A percentile compares a stretch with the other conserved stretches of the same genome.
phyloP scores from a whole-genome alignment of 495 filamentous ascomycete species.

The Clavariopsis aquatica region DNA sequence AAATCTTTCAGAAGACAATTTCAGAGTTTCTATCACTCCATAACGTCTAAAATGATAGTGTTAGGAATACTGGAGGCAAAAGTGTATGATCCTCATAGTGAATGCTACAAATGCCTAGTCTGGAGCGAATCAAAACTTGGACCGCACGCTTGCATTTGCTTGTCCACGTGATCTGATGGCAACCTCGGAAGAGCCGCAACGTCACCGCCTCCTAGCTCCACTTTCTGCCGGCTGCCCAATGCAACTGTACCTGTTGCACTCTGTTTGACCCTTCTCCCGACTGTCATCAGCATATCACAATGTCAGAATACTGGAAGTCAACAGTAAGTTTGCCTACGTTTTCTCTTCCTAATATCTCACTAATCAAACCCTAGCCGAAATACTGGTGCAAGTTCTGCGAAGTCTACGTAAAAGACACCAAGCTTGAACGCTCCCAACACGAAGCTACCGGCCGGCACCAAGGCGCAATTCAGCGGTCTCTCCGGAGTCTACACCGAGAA shows the following conservation, averaged over 20 bases:
- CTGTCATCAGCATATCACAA: conserved; percentile 42
- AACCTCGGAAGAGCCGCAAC: background rate
- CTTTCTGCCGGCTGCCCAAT: background rate
- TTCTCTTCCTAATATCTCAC: background rate
- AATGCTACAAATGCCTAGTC: too few species aligned
- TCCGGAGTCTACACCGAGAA: conserved; percentile 79
- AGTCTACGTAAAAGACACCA: conserved; percentile 87
- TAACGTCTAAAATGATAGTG: background rate
- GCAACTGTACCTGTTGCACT: too few species aligned
- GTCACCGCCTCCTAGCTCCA: background rate
- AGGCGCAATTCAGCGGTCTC: conserved; percentile 80
- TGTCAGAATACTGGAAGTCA: conserved; percentile 99
- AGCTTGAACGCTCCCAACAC: conserved; percentile 85
- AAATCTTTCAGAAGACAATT: too few species aligned
- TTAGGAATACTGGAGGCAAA: too few species aligned
- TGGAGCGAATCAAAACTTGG: too few species aligned
- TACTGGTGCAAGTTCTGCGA: conserved; percentile 99
- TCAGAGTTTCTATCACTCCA: background rate
- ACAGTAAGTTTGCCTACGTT: conserved; percentile 55
- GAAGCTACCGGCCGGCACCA: conserved; percentile 90
- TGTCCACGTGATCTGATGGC: too few species aligned
- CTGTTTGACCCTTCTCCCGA: background rate
- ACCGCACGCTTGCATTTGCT: too few species aligned
- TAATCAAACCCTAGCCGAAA: conserved; percentile 57
- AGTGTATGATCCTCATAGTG: too few species aligned